Evolutionary conservation across 2,329 filamentous ascomycete genomes (phyloP).

Genomic region (Cladophialophora yegresii): DNA sequence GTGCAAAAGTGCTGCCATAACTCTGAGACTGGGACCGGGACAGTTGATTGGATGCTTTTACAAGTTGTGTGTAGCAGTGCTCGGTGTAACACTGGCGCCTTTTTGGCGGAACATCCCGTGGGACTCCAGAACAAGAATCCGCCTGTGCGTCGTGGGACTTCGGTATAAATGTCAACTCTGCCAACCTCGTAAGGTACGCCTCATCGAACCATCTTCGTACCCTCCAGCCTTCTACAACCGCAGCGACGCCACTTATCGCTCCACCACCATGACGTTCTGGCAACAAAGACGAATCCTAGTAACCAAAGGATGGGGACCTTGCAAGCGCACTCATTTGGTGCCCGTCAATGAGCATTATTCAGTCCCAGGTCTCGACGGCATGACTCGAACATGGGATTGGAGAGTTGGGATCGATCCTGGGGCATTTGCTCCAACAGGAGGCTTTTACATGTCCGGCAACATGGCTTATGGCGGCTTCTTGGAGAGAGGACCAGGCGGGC

Average conservation of each 20-base stretch:
- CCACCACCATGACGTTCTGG: slow-evolving; percentile 6
- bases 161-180: not conserved
- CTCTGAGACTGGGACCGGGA: not conserved
- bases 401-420: slow-evolving; percentile 21
- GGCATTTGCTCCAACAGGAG: slow-evolving; percentile 2
- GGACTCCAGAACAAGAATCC: slow-evolving; percentile 7
- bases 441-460: not conserved
- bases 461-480: slow-evolving; percentile 11
- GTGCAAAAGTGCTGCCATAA: slow-evolving; percentile 3
- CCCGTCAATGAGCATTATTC: slow-evolving; percentile 25
- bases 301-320: slow-evolving; percentile 26
- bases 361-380: slow-evolving; percentile 11
- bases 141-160: slow-evolving; percentile 5
- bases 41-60: slow-evolving; percentile 10
- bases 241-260: not conserved
- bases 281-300: slow-evolving; percentile 19
- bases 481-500: slow-evolving; percentile 4
- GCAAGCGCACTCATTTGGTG: slow-evolving; percentile 26
- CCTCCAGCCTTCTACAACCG: not conserved
- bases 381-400: slow-evolving; percentile 14
- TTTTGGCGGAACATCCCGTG: not conserved
- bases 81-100: slow-evolving; percentile 10
- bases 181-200: not conserved
- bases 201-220: not conserved
- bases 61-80: not conserved